Evolutionary conservation across 2,329 filamentous ascomycete species (phyloP), one percentile per base, ranked within the genome.

Genomic region (Diaporthe sp.): DNA sequence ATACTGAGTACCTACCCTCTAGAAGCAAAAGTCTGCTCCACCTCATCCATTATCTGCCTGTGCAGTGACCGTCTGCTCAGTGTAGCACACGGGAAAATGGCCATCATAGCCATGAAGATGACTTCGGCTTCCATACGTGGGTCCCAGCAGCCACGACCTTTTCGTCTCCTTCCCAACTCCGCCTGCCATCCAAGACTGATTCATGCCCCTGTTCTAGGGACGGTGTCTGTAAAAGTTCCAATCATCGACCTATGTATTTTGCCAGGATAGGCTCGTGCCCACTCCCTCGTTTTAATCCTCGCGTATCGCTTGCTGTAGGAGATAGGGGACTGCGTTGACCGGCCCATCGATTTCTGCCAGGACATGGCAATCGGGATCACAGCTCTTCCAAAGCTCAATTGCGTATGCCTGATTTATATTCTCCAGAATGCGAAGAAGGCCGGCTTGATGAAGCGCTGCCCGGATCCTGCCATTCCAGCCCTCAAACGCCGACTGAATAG

Each of bases 401-500:
- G 17, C 2, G 42, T 20, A 0, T 5, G 13, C 42, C 42, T 7
- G 42, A 1, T 44, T 20, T 15, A 44, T 17, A 13, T 1, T 55
- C 25, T 15, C 51, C 12, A 55, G 51, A 17, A 28, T 28, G n/a
- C 2, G 7, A 13, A 55, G 2, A 0, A 55, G 25, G 13, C 53
- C 28, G 4, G 15, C 25, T 31, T 4, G 7, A 17, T 17, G 13
- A 20, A 55, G 13, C 4, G 53, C 25, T 17, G 4, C 25, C 53
- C 25, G 53, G 31, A 55, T 15, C 25, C 53, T 55, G 53, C 2
- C 25, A 0, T 22, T 31, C 39, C 39, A 44, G 20, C 37, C 37
- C 8, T 20, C 1, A 0, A 63, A 44, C 4, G 15, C 13, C 0
- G 25, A 5, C 8, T 0, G 0, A 0, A 63, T 13, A 1, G 39